phyloP scores from a whole-genome alignment of 1,284 basidiomycete genomes.

The Cystobasidium pallidum region DNA sequence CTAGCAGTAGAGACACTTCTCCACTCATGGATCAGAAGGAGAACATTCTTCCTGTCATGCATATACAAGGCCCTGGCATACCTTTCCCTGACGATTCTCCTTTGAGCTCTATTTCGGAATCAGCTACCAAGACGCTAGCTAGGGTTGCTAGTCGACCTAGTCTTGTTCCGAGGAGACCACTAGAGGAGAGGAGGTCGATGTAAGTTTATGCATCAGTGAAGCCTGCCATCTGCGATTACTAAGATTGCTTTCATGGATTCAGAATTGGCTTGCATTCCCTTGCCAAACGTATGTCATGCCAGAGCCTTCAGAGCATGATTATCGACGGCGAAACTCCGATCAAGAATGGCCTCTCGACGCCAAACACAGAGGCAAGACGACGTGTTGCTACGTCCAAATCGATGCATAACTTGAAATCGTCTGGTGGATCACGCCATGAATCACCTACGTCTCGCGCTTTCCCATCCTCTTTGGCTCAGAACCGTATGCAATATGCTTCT shows the following conservation, averaged over 20 bases:
- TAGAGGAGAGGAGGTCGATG: slow-evolving; percentile 51
- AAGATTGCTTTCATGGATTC: background rate
- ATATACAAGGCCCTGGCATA: slow-evolving; percentile 21
- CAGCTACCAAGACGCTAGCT: slow-evolving; percentile 45
- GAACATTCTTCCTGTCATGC: slow-evolving; percentile 36
- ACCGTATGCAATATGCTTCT: slow-evolving; percentile 16
- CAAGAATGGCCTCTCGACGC: slow-evolving; percentile 42
- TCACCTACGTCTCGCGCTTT: slow-evolving; percentile 39
- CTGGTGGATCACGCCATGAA: slow-evolving; percentile 40
- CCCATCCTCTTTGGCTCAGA: slow-evolving; percentile 25
- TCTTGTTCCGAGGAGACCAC: slow-evolving; percentile 51
- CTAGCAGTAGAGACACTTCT: slow-evolving; percentile 36
- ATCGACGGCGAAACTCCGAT: slow-evolving; percentile 50
- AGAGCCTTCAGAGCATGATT: slow-evolving; percentile 43
- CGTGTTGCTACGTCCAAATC: slow-evolving; percentile 50
- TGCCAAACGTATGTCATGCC: slow-evolving; percentile 52
- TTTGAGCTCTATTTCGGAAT: slow-evolving; percentile 8
- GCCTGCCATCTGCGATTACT: no score
- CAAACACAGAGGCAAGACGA: slow-evolving; percentile 44
- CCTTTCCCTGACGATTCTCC: slow-evolving; percentile 26
- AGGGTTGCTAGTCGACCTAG: slow-evolving; percentile 53
- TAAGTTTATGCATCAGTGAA: no score
- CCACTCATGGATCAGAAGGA: slow-evolving; percentile 41
- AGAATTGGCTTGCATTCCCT: slow-evolving; percentile 47
- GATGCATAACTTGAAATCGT: slow-evolving; percentile 51